Percentiles rank a stretch among this genome's conserved stretches.
Conservation (phyloP, 352 stramenopile genomes). For the Globisporangium cylindrosporum region DNA sequence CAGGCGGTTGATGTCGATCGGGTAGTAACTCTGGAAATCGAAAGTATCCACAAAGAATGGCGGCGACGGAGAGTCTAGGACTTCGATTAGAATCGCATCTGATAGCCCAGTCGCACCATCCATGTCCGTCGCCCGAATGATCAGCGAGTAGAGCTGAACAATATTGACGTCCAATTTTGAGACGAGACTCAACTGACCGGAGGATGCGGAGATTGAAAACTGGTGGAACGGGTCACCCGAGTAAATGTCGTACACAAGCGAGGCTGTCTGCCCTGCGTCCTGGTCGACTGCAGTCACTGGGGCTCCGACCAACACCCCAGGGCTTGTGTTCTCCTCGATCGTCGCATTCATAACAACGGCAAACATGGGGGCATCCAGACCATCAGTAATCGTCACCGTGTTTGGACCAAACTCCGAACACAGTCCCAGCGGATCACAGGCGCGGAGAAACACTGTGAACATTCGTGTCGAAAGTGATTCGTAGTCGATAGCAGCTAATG, state of each 20-base stretch:
- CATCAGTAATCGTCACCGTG: conserved; percentile 35
- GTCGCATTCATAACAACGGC: conserved; percentile 3
- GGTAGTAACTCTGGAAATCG: conserved; percentile 26
- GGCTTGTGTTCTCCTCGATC: conserved; percentile 6
- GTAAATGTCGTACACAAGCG: conserved; percentile 42
- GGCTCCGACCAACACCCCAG: conserved; percentile 16
- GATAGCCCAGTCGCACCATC: conserved; percentile 38
- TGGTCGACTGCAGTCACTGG: conserved; percentile 40
- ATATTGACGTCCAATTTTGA: conserved; percentile 37
- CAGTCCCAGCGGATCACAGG: conserved; percentile 39
- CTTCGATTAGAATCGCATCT: conserved; percentile 32
- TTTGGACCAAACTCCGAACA: conserved; percentile 43
- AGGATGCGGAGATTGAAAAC: conserved; percentile 37
- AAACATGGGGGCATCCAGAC: conserved; percentile 41
- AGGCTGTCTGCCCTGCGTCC: conserved; percentile 37
- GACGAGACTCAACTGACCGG: conserved; percentile 30
- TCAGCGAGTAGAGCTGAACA: conserved; percentile 29
- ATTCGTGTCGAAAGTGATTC: conserved; percentile 14
- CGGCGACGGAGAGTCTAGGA: conserved; percentile 37
- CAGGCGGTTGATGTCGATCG: conserved; percentile 45
- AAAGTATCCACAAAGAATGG: conserved; percentile 47
- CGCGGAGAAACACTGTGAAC: conserved; percentile 27
- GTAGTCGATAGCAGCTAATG: conserved; percentile 8
- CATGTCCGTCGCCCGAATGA: conserved; percentile 41
- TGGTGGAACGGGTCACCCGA: conserved; percentile 42